A percentile compares a stretch with the other conserved stretches of the same genome.
Conservation (phyloP, 306 rosid genomes). For the Trifolium subterraneum region DNA sequence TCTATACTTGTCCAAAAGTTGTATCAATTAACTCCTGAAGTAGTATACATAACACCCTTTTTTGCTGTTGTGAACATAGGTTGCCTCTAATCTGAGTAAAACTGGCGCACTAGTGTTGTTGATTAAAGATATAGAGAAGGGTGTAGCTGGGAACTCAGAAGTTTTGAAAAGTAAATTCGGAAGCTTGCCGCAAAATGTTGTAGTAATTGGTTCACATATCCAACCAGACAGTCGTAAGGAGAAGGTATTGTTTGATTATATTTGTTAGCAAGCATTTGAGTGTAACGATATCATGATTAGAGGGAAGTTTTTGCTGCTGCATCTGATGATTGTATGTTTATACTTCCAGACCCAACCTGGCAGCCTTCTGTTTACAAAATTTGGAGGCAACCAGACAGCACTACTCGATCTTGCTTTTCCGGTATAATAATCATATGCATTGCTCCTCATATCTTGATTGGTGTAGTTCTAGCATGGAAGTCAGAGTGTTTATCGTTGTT, state of each 20-base stretch:
- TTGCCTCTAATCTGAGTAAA: constrained; percentile 69
- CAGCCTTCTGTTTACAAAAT: constrained; percentile 91
- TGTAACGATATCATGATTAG: constrained; percentile 15
- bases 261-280: constrained; percentile 29
- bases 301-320: constrained; percentile 19
- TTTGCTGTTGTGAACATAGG: constrained; percentile 49
- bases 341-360: constrained; percentile 84
- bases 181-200: constrained; percentile 76
- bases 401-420: constrained; percentile 97
- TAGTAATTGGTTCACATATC: constrained; percentile 85
- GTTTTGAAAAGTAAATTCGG: constrained; percentile 77
- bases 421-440: constrained; percentile 54
- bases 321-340: constrained; percentile 23
- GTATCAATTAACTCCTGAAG: constrained; percentile 34
- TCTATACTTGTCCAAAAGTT: constrained; percentile 18
- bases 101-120: constrained; percentile 71
- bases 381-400: constrained; percentile 92
- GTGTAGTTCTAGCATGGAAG: constrained; percentile 19
- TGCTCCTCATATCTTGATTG: constrained; percentile 24
- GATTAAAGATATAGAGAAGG: constrained; percentile 90
- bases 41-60: constrained; percentile 33
- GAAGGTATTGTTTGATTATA: constrained; percentile 63
- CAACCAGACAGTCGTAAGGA: constrained; percentile 89
- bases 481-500: not conserved
- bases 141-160: constrained; percentile 71